phyloP scores from a whole-genome alignment of 306 rosid species.

The Alnus glutinosa region DNA sequence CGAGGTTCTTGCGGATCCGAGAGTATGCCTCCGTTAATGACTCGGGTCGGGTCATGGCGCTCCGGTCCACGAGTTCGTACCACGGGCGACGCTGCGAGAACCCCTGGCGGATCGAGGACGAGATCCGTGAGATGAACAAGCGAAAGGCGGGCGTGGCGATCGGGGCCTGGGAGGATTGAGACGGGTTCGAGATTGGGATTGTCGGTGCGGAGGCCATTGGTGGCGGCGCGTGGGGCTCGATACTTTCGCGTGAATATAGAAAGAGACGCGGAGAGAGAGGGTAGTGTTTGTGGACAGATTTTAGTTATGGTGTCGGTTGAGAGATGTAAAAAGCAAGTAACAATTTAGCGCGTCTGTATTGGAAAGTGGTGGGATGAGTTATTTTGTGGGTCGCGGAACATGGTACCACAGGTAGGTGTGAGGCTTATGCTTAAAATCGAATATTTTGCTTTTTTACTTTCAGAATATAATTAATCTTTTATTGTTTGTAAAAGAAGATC shows the following conservation, averaged over 20 bases:
- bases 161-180: conserved; percentile 52
- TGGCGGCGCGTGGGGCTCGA: conserved; percentile 39
- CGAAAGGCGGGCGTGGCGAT: conserved; percentile 89
- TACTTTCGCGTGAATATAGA: conserved; percentile 16
- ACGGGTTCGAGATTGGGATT: conserved; percentile 59
- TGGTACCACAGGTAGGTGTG: no score
- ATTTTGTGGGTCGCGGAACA: no score
- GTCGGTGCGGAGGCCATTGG: conserved; percentile 80
- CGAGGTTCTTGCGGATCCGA: conserved; percentile 84
- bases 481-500: no score
- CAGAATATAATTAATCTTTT: no score
- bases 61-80: conserved; percentile 76
- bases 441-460: no score
- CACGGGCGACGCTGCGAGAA: conserved; percentile 92
- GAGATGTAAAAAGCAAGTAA: no score
- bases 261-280: no score
- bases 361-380: no score
- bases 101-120: conserved; percentile 62
- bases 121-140: conserved; percentile 68
- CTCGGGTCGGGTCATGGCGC: conserved; percentile 64
- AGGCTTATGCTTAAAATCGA: no score
- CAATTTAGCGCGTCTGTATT: no score
- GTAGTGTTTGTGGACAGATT: no score
- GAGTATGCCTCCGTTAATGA: conserved; percentile 83
- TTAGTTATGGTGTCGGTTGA: no score